These are phyloP conservation scores for Cordyceps militaris DNA, from an alignment of 2,329 filamentous ascomycete genomes.

Conservation along the genomic window DNA sequence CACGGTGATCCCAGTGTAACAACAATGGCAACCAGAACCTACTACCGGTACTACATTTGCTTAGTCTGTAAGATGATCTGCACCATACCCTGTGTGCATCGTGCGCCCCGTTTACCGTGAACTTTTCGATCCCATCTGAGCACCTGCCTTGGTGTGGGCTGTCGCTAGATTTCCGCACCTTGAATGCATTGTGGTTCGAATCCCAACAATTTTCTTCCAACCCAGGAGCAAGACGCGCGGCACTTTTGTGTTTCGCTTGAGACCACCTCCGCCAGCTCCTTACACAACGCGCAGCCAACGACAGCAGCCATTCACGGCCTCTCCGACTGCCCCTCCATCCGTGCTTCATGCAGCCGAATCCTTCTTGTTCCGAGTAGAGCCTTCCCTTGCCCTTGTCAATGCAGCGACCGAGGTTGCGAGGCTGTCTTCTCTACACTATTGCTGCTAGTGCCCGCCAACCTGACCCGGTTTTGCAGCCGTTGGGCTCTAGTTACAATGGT, in stretches of 20 bases:
- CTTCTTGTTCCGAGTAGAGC: not conserved
- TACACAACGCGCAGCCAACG: not conserved
- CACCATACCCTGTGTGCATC: not conserved
- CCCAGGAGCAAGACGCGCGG: not conserved
- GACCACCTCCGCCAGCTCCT: not conserved
- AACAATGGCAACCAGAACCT: no score
- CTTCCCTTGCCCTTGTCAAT: not conserved
- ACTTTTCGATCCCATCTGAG: not conserved
- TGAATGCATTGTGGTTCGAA: not conserved
- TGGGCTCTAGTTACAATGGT: not conserved
- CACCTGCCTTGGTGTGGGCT: not conserved
- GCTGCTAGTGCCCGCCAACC: not conserved
- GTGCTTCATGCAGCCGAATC: conserved; percentile 4
- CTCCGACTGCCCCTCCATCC: conserved; percentile 3
- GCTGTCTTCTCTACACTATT: not conserved
- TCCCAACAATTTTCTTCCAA: not conserved
- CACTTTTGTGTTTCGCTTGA: not conserved
- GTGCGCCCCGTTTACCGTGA: not conserved
- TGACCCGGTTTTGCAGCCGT: not conserved
- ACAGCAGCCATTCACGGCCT: conserved; percentile 7
- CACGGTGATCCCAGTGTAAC: not conserved
- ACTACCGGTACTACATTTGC: not conserved
- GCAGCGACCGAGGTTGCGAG: not conserved
- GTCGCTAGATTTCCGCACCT: not conserved
- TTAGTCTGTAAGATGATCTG: conserved; percentile 1